Evolutionary conservation across 164 flowering plant genomes (phyloP), one percentile per base, ranked within the genome.

Genomic region (Magnolia officinalis): DNA sequence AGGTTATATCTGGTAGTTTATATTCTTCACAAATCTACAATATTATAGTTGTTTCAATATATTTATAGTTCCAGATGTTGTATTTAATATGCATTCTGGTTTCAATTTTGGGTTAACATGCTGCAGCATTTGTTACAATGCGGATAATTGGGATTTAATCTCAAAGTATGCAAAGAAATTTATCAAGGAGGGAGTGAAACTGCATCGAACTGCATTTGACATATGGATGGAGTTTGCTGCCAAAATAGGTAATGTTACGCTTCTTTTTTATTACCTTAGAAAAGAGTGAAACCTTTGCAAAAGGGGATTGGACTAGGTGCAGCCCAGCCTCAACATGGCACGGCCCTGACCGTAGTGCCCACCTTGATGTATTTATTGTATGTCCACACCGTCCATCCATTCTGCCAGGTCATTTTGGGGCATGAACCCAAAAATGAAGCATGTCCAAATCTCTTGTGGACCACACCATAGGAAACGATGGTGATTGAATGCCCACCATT

Each of bases 171-270:
- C 93, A 0, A 89, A 85, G 75, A 89, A 83, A 80, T 92, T 93
- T 81, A 50, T 88, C 66, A 85, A 74, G 82, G 90, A 88, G 63
- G 91, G 93, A 77, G 91, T 88, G 26, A 95, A 87, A 73, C 80
- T 95, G 63, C 88, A 93, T 19, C 83, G 80, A 78, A 85, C 92
- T 69, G 68, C 98, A 55, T 90, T 87, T 83, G 91, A 86, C 72
- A 74, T 79, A 14, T 95, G 94, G 98, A 93, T 93, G 97, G 87
- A 89, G 50, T 93, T 93, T 86, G 93, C 98, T 85, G 88, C 95
- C 67, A 86, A 84, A 86, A 85, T 73, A 86, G 98, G 98, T 93
- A 19, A 29, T 16, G 51, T 67, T 68, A 19, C 29, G 21, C 24
- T 21, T 64, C 21, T 64, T 18, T 16, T 55, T 55, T 55, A 55